phyloP scores from a whole-genome alignment of 768 basidiomycete genomes.

The Amanita muscaria region DNA sequence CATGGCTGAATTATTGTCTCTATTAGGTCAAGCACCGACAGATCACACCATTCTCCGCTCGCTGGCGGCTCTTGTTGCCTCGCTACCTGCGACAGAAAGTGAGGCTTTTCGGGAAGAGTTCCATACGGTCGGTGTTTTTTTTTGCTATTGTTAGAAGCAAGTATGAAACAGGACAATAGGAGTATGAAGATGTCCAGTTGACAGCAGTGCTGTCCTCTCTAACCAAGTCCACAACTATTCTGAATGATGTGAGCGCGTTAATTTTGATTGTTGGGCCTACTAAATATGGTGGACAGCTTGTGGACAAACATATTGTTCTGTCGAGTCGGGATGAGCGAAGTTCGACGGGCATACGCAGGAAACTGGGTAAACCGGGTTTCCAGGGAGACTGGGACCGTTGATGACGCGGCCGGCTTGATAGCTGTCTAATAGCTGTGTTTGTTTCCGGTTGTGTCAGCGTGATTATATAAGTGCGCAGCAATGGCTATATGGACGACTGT shows the following conservation, averaged over 20 bases:
- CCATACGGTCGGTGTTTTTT: conserved; percentile 50
- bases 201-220: conserved; percentile 82
- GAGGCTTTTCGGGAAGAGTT: conserved; percentile 83
- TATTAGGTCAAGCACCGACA: conserved; percentile 55
- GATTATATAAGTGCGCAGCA: conserved; percentile 24
- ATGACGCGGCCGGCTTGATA: conserved; percentile 30
- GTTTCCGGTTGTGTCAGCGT: too few species aligned
- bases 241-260: conserved; percentile 70
- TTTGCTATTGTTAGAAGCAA: conserved; percentile 3
- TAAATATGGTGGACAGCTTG: conserved; percentile 35
- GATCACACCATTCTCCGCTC: conserved; percentile 81
- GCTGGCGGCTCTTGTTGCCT: conserved; percentile 78
- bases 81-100: conserved; percentile 81
- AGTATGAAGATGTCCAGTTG: conserved; percentile 93
- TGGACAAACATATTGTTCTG: conserved; percentile 69
- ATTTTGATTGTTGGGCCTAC: background rate
- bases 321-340: conserved; percentile 35
- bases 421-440: too few species aligned
- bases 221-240: conserved; percentile 78
- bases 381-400: conserved; percentile 48
- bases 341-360: conserved; percentile 41
- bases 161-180: conserved; percentile 38
- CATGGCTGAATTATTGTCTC: conserved; percentile 2
- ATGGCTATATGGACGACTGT: conserved; percentile 20
- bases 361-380: conserved; percentile 40